Conservation (phyloP, 305 asterid species). For the Galium porrigens region DNA sequence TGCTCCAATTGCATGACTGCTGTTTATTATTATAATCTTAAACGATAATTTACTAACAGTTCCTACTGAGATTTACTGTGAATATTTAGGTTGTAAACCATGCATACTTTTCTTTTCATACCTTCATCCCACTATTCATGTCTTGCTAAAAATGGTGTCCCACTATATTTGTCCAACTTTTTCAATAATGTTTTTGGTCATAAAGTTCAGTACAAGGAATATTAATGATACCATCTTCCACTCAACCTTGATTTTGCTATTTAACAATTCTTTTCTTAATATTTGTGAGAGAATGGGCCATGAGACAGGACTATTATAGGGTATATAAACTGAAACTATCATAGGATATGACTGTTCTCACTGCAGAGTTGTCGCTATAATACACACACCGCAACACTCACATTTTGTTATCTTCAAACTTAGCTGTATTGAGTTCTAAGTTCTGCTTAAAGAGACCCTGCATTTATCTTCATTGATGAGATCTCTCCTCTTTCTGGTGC, state of each 20-base stretch:
- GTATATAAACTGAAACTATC: neutral
- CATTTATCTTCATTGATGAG: neutral
- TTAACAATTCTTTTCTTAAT: no score
- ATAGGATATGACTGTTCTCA: neutral
- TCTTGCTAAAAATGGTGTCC: neutral
- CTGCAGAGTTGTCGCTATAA: neutral
- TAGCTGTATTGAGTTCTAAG: neutral
- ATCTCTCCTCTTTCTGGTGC: slow-evolving; percentile 2
- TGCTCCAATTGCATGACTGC: neutral
- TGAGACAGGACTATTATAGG: no score
- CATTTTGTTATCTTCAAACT: neutral
- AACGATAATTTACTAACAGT: neutral
- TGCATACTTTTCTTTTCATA: neutral
- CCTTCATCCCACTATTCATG: neutral
- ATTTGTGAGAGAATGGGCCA: no score
- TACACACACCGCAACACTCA: neutral
- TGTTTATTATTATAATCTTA: neutral
- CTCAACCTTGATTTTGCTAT: neutral
- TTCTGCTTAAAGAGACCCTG: neutral
- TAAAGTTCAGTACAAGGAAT: neutral
- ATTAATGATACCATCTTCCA: neutral
- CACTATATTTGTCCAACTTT: no score
- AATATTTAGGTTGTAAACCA: neutral
- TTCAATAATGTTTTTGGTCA: neutral
- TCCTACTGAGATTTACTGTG: neutral